Percentiles rank a stretch among this genome's conserved stretches.
Evolutionary conservation across 345 rosid genomes (phyloP).

Genomic region (Aurinia saxatilis): DNA sequence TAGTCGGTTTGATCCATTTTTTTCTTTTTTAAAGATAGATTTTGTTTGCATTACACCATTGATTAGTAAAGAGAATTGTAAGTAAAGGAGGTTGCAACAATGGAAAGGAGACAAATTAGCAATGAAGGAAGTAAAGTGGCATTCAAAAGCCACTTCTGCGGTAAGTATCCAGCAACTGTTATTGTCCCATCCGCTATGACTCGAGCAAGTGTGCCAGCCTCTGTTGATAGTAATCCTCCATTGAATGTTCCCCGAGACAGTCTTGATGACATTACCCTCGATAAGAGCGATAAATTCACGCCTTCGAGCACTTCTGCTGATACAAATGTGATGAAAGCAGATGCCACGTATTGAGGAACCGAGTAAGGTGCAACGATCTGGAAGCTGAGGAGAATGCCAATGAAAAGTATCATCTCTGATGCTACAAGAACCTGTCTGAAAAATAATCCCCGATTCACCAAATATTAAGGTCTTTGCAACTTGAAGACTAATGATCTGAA

Average conservation of each 20-base stretch:
- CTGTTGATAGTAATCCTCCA: constrained; percentile 84
- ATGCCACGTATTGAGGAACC: constrained; percentile 71
- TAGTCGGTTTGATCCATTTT: too few relatives aligned
- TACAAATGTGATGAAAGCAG: constrained; percentile 85
- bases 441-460: background rate
- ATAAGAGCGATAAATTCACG: constrained; percentile 78
- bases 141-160: constrained; percentile 66
- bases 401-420: constrained; percentile 73
- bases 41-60: too few relatives aligned
- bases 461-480: background rate
- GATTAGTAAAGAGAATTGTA: constrained; percentile 73
- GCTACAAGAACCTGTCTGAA: constrained; percentile 85
- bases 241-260: constrained; percentile 88
- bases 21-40: too few relatives aligned
- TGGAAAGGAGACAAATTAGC: constrained; percentile 55
- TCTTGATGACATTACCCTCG: constrained; percentile 93
- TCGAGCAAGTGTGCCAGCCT: constrained; percentile 90
- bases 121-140: constrained; percentile 77
- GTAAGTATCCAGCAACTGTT: constrained; percentile 69
- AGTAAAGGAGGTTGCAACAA: constrained; percentile 70
- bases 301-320: constrained; percentile 98
- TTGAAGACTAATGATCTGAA: too few relatives aligned
- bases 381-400: constrained; percentile 83
- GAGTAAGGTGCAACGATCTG: constrained; percentile 52
- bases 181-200: constrained; percentile 87